These are phyloP conservation scores for Ulota crispa DNA, from an alignment of 225 moss, liverwort and hornwort genomes.

Conservation along the genomic window DNA sequence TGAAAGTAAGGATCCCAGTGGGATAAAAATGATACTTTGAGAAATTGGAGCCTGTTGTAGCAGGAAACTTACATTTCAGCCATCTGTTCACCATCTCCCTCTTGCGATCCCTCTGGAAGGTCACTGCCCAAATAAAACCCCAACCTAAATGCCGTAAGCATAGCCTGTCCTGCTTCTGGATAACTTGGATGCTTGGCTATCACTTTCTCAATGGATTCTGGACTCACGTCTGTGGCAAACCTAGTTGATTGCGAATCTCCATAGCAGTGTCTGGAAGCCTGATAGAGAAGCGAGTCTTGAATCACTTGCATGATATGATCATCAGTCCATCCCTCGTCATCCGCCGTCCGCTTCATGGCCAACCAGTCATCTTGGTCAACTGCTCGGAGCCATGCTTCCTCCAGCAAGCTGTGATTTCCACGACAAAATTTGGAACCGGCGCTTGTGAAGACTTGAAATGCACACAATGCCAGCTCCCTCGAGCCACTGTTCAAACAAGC, in stretches of 20 bases:
- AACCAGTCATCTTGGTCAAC: constrained; percentile 88
- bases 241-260: constrained; percentile 45
- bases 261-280: constrained; percentile 69
- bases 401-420: constrained; percentile 69
- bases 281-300: constrained; percentile 65
- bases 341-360: constrained; percentile 67
- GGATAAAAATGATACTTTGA: constrained; percentile 10
- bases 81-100: constrained; percentile 61
- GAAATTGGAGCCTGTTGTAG: background rate
- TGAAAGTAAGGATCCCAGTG: background rate
- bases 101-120: constrained; percentile 24
- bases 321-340: constrained; percentile 84
- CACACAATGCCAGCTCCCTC: constrained; percentile 65
- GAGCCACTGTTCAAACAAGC: constrained; percentile 70
- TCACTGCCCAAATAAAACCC: constrained; percentile 50
- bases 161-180: constrained; percentile 74
- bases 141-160: constrained; percentile 75
- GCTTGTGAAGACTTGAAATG: constrained; percentile 73
- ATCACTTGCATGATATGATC: constrained; percentile 73
- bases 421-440: constrained; percentile 72
- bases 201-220: constrained; percentile 64
- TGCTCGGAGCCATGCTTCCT: constrained; percentile 82
- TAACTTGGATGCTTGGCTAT: constrained; percentile 69
- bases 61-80: constrained; percentile 41
- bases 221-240: constrained; percentile 47